Evolutionary conservation across 768 basidiomycete genomes (phyloP), one percentile per base, ranked within the genome.

Genomic region (Russula olivacea): DNA sequence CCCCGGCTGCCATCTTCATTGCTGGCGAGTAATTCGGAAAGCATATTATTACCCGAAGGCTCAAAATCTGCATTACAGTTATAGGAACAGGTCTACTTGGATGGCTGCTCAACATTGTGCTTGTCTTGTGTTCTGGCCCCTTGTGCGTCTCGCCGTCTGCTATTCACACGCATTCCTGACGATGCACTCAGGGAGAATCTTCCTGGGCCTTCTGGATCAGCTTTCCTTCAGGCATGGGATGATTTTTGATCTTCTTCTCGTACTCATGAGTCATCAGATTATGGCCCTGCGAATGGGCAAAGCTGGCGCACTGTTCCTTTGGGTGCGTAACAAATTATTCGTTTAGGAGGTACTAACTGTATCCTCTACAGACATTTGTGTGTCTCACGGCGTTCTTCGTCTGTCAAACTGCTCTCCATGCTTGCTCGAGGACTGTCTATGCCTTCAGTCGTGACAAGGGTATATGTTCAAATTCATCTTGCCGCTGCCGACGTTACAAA

Each of bases 311-410:
- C 80, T 93, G 55, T 80, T 88, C 60, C 80, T 93, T 49, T 95
- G 92, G 92, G 85, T 86, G 72, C 70, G 54, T 41, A 38, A 12
- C 14, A 53, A 1, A 49, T 9, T 53, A 45, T 8, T 34, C 10
- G 48, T 43, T 38, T 50, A 57, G 15, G 11, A 28, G 15, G 36
- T 63, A n/a, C n/a, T n/a, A 41, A 17, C 43, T 51, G 5, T 14
- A 47, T 43, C 14, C 25, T 63, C 49, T 38, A 23, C 36, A 86
- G 86, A 78, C 78, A 15, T 85, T 87, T 65, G 88, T 91, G 34
- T 93, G 91, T 77, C 71, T 90, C 61, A 91, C 91, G 17, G 93
- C 93, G 0, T 93, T 92, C 77, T 91, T 91, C 72, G 89, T 91
- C 60, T 85, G 83, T 19, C 89, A 91, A 73, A 86, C 83, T 15